Base-by-base conservation (phyloP, 495 filamentous ascomycete genomes). In the Letharia lupina region DNA sequence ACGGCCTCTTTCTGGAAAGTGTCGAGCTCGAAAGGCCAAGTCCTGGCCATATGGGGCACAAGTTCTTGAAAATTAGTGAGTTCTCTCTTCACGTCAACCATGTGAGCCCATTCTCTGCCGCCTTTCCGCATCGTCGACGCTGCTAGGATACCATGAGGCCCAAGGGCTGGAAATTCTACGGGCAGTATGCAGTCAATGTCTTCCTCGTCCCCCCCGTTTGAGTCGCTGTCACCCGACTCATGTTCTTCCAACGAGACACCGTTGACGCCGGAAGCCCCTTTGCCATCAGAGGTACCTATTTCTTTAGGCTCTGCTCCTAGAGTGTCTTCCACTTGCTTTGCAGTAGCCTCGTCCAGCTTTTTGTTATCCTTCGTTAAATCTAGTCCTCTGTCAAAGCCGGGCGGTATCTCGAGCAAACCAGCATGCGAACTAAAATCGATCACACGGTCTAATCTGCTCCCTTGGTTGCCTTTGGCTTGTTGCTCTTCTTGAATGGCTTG, bases 1-100 rank as follows among this genome's bases (percentile, higher is more conserved):
- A 98, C 88, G 16, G 94, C 94, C 76, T 98, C 94, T 72, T 98
- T 98, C 71, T 98, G 94, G 77, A 98, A 98, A 0, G 89, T 96
- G 70, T 98, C 94, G 23, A 98, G 84, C 73, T 98, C 94, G 67
- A 98, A 98, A 10, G 92, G 91, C 91, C 91, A 98, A 70, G 91
- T 90, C 64, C 88, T 84, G 5, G 94, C 94, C 91, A 96, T 96
- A 68, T 96, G 89, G 0, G 95, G 94, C 42, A 98, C 94, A 48
- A 98, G 78, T 65, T 97, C 94, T 61, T 80, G 76, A 77, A 98
- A 98, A 73, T 98, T 98, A 45, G 87, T 78, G 60, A 98, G 93
- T 52, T 92, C 88, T 60, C 90, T 83, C 70, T 94, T 93, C 70
- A 97, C 84, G 75, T 98, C 92, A 3, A 98, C 92, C 84, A 98